phyloP scores from a whole-genome alignment of 257 asterid genomes.

The Nemophila menziesii region DNA sequence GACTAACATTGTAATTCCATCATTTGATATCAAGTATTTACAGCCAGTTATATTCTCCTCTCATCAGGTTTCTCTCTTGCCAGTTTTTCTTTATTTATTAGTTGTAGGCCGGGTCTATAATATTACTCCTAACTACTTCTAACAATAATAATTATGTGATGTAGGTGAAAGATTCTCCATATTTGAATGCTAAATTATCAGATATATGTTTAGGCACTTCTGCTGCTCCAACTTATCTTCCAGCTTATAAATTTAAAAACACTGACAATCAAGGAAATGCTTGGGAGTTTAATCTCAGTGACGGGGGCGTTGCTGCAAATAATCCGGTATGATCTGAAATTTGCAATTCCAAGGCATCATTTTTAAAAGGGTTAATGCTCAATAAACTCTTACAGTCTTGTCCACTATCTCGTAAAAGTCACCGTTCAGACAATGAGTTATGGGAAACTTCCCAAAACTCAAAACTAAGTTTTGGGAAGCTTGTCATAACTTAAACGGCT shows the following conservation, averaged over 20 bases:
- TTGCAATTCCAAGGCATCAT: too few relatives aligned
- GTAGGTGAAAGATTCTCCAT: slow-evolving; percentile 26
- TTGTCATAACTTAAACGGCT: too few relatives aligned
- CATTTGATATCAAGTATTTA: slow-evolving; percentile 25
- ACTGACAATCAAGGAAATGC: slow-evolving; percentile 24
- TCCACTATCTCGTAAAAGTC: too few relatives aligned
- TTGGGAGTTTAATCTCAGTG: slow-evolving; percentile 48
- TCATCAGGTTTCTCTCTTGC: slow-evolving; percentile 20
- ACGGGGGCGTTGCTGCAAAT: slow-evolving; percentile 56
- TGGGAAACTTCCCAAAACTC: too few relatives aligned
- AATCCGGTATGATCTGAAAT: slow-evolving; percentile 30
- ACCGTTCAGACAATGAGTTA: too few relatives aligned
- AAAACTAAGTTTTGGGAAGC: too few relatives aligned
- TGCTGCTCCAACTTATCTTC: slow-evolving; percentile 49
- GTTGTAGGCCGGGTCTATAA: background rate
- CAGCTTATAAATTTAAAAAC: slow-evolving; percentile 42
- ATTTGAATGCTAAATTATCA: slow-evolving; percentile 34
- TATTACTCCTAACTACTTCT: too few relatives aligned
- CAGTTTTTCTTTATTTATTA: too few relatives aligned
- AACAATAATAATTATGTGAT: background rate
- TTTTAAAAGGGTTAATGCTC: too few relatives aligned
- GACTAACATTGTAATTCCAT: slow-evolving; percentile 38
- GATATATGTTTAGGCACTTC: slow-evolving; percentile 57
- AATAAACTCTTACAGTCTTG: too few relatives aligned
- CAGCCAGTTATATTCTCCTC: slow-evolving; percentile 45